A percentile compares a stretch with the other conserved stretches of the same genome.
phyloP scores from a whole-genome alignment of 2,329 filamentous ascomycete genomes.

The Alternaria alternata region DNA sequence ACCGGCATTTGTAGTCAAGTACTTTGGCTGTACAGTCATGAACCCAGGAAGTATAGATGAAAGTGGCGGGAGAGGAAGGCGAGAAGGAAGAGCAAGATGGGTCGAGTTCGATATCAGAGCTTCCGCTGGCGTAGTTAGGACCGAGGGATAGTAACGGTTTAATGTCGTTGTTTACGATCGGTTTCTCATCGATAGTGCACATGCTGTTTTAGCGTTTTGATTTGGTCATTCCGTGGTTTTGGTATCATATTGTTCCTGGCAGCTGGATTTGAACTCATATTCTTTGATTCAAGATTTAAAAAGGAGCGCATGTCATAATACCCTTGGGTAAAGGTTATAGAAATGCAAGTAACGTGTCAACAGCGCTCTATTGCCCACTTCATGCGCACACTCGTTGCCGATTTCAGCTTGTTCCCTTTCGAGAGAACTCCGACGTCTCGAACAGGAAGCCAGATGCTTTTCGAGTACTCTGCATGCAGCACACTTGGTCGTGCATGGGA shows the following conservation, averaged over 20 bases:
- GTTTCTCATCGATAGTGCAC: background rate
- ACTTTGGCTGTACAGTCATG: slow-evolving; percentile 95
- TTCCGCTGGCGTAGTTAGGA: slow-evolving; percentile 36
- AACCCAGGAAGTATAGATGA: slow-evolving; percentile 82
- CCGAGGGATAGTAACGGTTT: slow-evolving; percentile 26
- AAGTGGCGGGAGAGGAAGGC: slow-evolving; percentile 66
- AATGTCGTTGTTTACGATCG: background rate
- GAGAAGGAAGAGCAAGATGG: slow-evolving; percentile 76
- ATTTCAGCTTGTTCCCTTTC: too few species aligned
- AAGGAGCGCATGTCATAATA: too few species aligned
- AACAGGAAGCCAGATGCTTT: too few species aligned
- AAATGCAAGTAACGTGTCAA: too few species aligned
- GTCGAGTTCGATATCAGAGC: slow-evolving; percentile 73
- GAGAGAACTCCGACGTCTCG: too few species aligned
- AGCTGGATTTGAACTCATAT: too few species aligned
- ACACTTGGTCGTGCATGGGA: too few species aligned
- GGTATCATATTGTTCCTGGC: background rate
- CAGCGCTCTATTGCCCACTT: too few species aligned
- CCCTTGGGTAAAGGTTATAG: too few species aligned
- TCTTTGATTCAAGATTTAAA: too few species aligned
- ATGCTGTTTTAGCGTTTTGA: background rate
- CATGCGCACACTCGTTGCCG: too few species aligned
- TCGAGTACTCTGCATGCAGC: too few species aligned
- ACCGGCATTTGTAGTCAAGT: slow-evolving; percentile 84
- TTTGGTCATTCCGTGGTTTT: background rate